These are phyloP conservation scores for Entoloma clypeatum DNA, from an alignment of 1,284 basidiomycete species.

Conservation along the genomic window DNA sequence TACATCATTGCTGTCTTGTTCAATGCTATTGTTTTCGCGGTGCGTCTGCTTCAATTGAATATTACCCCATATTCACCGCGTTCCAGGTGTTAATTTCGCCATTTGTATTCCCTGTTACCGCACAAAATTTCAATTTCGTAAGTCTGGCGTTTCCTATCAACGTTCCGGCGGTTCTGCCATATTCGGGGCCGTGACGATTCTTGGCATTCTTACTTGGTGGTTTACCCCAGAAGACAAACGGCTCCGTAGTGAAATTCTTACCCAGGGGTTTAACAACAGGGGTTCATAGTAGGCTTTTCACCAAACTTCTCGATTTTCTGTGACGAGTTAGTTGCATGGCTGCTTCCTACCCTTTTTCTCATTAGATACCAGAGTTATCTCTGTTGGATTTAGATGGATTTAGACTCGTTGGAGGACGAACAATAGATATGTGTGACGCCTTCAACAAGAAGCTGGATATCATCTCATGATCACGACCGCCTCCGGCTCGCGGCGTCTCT, in stretches of 20 bases:
- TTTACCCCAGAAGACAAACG: slow-evolving; percentile 73
- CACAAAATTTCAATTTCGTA: slow-evolving; percentile 77
- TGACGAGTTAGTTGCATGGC: too few relatives aligned
- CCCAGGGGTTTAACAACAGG: slow-evolving; percentile 41
- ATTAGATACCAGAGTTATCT: too few relatives aligned
- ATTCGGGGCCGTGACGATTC: slow-evolving; percentile 71
- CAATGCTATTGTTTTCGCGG: slow-evolving; percentile 70
- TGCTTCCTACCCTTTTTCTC: too few relatives aligned
- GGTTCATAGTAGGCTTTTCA: too few relatives aligned
- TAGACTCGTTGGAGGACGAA: too few relatives aligned
- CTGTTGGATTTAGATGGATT: too few relatives aligned
- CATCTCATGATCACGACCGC: too few relatives aligned
- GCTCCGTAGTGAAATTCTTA: slow-evolving; percentile 61
- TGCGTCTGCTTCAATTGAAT: slow-evolving; percentile 33
- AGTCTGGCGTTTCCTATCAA: slow-evolving; percentile 27
- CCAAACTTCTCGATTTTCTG: too few relatives aligned
- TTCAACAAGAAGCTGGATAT: too few relatives aligned
- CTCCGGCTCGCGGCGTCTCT: too few relatives aligned
- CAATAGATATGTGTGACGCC: too few relatives aligned
- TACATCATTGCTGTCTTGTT: slow-evolving; percentile 66
- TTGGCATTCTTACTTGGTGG: slow-evolving; percentile 73
- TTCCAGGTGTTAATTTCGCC: slow-evolving; percentile 72
- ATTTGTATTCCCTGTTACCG: slow-evolving; percentile 75
- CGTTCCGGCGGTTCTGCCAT: slow-evolving; percentile 55
- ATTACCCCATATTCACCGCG: slow-evolving; percentile 11